phyloP scores from a whole-genome alignment of 768 basidiomycete species.

The Wakefieldia striispora region DNA sequence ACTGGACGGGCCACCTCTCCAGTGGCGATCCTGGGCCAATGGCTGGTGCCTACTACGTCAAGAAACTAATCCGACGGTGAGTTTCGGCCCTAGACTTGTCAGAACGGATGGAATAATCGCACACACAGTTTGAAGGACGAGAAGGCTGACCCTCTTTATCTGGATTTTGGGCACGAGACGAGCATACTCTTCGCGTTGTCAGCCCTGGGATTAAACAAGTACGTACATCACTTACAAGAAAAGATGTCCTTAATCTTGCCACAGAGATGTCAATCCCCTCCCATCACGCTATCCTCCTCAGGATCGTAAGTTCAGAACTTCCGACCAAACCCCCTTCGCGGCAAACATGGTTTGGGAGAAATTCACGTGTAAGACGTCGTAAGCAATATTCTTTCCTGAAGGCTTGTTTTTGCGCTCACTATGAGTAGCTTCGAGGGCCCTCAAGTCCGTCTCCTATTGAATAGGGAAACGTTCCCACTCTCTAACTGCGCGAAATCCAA shows the following conservation, averaged over 20 bases:
- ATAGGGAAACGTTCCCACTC: conserved; percentile 38
- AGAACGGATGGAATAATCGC: too few species aligned
- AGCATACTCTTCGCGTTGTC: conserved; percentile 38
- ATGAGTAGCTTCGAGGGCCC: conserved; percentile 31
- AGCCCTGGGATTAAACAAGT: conserved; percentile 38
- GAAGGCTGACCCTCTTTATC: conserved; percentile 27
- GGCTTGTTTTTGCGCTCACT: not conserved
- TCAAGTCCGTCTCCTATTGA: conserved; percentile 42
- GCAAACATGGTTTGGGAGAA: conserved; percentile 44
- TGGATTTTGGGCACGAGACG: conserved; percentile 43
- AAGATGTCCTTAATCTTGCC: not conserved
- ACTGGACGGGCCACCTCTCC: conserved; percentile 32
- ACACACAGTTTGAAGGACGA: too few species aligned
- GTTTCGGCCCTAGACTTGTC: not conserved
- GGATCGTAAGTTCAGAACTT: conserved; percentile 36
- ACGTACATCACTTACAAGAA: not conserved
- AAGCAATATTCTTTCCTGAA: not conserved
- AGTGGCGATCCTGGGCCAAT: conserved; percentile 31
- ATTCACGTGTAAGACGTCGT: not conserved
- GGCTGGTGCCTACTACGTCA: conserved; percentile 36
- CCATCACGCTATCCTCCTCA: conserved; percentile 21
- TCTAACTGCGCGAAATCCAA: conserved; percentile 28
- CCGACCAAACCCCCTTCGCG: conserved; percentile 40
- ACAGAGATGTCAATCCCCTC: conserved; percentile 35
- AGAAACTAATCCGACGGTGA: conserved; percentile 31